These are phyloP conservation scores for Batrachochytrium dendrobatidis DNA, from an alignment of 371 early-diverging fungal species.

Conservation along the genomic window DNA sequence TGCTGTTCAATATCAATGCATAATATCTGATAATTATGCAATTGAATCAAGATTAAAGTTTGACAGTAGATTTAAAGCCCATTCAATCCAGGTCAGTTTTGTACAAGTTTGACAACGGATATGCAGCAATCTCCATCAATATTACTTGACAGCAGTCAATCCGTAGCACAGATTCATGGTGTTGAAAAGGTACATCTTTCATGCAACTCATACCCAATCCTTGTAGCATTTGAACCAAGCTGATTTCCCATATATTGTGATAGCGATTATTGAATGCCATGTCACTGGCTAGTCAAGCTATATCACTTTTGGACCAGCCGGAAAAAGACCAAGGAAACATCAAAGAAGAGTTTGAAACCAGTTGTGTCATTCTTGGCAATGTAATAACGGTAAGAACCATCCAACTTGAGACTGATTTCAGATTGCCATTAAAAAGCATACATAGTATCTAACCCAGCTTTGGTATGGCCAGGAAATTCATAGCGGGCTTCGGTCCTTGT, in stretches of 20 bases:
- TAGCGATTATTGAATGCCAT: neutral
- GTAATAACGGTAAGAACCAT: neutral
- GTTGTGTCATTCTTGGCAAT: neutral
- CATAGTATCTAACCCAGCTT: neutral
- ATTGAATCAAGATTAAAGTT: too few relatives aligned
- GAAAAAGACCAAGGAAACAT: neutral
- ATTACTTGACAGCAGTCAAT: too few relatives aligned
- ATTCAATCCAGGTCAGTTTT: too few relatives aligned
- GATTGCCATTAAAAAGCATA: neutral
- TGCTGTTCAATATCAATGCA: too few relatives aligned
- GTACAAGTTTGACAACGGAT: too few relatives aligned
- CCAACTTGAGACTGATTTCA: neutral
- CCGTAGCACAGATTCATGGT: slow-evolving; percentile 3
- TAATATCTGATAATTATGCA: too few relatives aligned
- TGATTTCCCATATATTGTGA: too few relatives aligned
- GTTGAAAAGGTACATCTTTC: neutral
- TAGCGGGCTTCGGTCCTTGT: neutral
- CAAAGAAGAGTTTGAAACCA: neutral
- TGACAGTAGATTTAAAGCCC: too few relatives aligned
- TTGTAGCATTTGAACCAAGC: too few relatives aligned
- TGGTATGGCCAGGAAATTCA: neutral
- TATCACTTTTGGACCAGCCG: neutral
- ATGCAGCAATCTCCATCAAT: too few relatives aligned
- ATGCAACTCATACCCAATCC: too few relatives aligned
- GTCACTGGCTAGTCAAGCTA: neutral